Evolutionary conservation across 805 yeast species (phyloP).

Genomic region (Metschnikowia drakensbergensis): DNA sequence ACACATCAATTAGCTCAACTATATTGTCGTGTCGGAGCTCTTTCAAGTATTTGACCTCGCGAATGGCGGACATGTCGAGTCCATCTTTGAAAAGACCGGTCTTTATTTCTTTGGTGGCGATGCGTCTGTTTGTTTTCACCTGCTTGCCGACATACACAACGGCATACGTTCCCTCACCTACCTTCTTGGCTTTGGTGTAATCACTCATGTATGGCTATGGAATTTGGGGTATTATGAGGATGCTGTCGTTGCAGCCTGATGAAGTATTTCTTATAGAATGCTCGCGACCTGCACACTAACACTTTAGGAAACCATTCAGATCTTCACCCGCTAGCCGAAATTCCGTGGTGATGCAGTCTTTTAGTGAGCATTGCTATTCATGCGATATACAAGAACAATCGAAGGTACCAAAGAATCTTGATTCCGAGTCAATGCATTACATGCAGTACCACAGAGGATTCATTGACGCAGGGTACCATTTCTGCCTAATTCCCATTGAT

Average conservation of each 20-base stretch:
- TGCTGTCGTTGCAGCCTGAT: neutral
- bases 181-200: conserved; percentile 66
- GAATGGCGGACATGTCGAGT: conserved; percentile 92
- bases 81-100: conserved; percentile 95
- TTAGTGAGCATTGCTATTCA: too few relatives aligned
- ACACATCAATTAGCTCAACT: conserved; percentile 86
- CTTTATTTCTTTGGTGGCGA: conserved; percentile 95
- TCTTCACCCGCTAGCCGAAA: neutral
- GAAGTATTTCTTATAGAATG: neutral
- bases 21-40: conserved; percentile 74
- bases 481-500: too few relatives aligned
- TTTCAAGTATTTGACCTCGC: conserved; percentile 86
- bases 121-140: conserved; percentile 47
- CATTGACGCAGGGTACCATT: too few relatives aligned
- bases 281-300: neutral
- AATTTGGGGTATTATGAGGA: neutral
- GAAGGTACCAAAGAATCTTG: too few relatives aligned
- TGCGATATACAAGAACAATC: too few relatives aligned
- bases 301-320: neutral
- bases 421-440: too few relatives aligned
- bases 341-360: too few relatives aligned
- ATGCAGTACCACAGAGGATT: too few relatives aligned
- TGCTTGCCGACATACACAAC: conserved; percentile 86
- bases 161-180: conserved; percentile 99
- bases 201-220: neutral